Conservation (phyloP, 75 land plant species). For the Picea sitchensis region DNA sequence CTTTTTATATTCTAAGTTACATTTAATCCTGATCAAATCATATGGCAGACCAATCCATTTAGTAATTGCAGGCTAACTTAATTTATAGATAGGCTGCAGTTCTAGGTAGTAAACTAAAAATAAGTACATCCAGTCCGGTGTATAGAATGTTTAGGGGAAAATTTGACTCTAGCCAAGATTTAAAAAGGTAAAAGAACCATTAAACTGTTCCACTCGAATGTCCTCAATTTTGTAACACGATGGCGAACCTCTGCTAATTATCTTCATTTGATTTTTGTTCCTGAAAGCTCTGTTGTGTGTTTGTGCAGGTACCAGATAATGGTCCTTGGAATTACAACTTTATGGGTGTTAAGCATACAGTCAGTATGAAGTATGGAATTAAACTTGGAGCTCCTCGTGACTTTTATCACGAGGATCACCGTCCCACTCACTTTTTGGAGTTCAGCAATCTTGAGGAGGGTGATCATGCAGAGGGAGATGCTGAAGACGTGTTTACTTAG, state of each 20-base stretch:
- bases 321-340: constrained; percentile 99
- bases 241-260: too few species aligned
- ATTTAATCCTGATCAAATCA: too few species aligned
- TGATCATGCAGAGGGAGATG: constrained; percentile 78
- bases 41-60: not conserved
- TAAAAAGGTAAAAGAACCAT: too few species aligned
- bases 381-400: constrained; percentile 91
- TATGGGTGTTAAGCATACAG: constrained; percentile 98
- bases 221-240: too few species aligned
- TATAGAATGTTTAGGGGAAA: not conserved
- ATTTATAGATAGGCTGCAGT: not conserved
- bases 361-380: constrained; percentile 88
- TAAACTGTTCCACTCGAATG: too few species aligned
- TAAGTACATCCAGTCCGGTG: not conserved
- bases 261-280: not conserved
- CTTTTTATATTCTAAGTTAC: not conserved
- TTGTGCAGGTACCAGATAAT: constrained; percentile 82
- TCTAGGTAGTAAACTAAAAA: not conserved
- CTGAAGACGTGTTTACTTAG: constrained; percentile 83
- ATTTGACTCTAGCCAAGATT: not conserved
- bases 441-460: constrained; percentile 95
- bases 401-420: constrained; percentile 93
- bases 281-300: not conserved
- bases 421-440: constrained; percentile 96
- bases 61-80: not conserved